A percentile compares a stretch with the other conserved stretches of the same genome.
These are phyloP conservation scores for Fusarium concolor DNA, from an alignment of 2,329 filamentous ascomycete genomes.

Conservation along the genomic window DNA sequence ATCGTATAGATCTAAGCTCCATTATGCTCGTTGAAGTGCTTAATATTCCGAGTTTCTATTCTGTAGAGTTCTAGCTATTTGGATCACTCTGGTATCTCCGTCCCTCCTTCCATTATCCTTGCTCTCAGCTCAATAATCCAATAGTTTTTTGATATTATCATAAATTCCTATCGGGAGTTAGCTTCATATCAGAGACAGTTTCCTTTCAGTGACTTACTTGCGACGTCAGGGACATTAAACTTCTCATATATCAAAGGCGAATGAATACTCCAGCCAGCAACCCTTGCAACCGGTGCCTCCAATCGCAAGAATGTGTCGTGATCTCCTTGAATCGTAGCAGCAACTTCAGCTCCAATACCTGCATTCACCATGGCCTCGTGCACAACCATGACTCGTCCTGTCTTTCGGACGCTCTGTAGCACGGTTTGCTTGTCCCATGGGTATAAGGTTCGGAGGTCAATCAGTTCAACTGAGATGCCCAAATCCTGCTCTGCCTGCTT, in stretches of 20 bases:
- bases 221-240: conserved; percentile 86
- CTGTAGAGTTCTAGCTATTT: not conserved
- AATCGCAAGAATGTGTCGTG: conserved; percentile 79
- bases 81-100: no score
- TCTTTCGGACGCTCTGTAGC: conserved; percentile 85
- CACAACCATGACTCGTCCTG: conserved; percentile 86
- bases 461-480: conserved; percentile 81
- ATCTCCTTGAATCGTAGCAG: conserved; percentile 87
- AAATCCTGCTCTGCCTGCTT: conserved; percentile 79
- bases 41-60: not conserved
- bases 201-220: conserved; percentile 70
- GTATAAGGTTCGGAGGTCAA: conserved; percentile 89
- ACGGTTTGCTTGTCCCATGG: conserved; percentile 90
- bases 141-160: conserved; percentile 74
- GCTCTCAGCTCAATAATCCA: conserved; percentile 66
- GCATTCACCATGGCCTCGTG: conserved; percentile 94
- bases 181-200: not conserved
- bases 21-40: not conserved
- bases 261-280: conserved; percentile 92
- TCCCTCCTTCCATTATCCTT: not conserved
- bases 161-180: conserved; percentile 68
- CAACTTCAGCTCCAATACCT: conserved; percentile 89
- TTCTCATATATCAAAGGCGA: conserved; percentile 82
- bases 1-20: not conserved
- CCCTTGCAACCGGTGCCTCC: conserved; percentile 85